A percentile compares a stretch with the other conserved stretches of the same genome.
phyloP scores from a whole-genome alignment of 768 basidiomycete species.

The Boletus vermiculosoides region DNA sequence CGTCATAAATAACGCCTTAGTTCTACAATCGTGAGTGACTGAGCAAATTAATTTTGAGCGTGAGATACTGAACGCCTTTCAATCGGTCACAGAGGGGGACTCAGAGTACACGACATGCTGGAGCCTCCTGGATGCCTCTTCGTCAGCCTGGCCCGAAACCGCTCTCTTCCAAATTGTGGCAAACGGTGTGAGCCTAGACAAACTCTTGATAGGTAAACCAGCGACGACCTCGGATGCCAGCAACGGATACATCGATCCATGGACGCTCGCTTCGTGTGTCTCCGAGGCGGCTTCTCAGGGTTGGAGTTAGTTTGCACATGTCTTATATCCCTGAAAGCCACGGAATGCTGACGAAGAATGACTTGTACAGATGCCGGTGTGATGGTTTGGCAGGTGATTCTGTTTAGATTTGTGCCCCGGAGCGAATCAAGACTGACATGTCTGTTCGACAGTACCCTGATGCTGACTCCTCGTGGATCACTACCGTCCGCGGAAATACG shows the following conservation, averaged over 20 bases:
- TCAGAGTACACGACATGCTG: conserved; percentile 29
- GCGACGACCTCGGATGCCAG: conserved; percentile 48
- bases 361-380: conserved; percentile 37
- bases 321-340: background rate
- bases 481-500: no score
- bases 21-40: conserved; percentile 29
- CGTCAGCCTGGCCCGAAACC: no score
- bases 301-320: conserved; percentile 53
- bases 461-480: conserved; percentile 6
- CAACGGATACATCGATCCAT: conserved; percentile 56
- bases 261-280: conserved; percentile 57
- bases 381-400: conserved; percentile 40
- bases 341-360: background rate
- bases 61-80: background rate
- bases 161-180: conserved; percentile 48
- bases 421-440: background rate
- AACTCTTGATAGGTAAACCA: conserved; percentile 78
- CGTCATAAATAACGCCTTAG: conserved; percentile 1
- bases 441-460: conserved; percentile 33
- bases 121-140: no score
- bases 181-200: conserved; percentile 55
- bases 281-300: conserved; percentile 52
- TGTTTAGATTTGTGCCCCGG: background rate
- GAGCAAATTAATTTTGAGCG: background rate
- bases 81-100: conserved; percentile 31